Base-by-base conservation (phyloP, 192 early-diverging fungal genomes). In the Lobosporangium transversale region DNA sequence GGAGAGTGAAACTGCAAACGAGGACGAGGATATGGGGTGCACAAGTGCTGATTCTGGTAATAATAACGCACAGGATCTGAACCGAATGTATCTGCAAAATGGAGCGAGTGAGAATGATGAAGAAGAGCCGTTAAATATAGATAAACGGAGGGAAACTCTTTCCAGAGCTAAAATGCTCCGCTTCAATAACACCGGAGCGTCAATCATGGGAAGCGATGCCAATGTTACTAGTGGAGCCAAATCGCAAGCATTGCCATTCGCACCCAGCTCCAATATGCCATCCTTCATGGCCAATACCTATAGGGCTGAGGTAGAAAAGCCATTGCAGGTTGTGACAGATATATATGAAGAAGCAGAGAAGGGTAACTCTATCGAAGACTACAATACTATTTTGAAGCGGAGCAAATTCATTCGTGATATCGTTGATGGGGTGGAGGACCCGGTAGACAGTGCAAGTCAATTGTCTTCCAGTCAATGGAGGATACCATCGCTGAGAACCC, bases 341-440 rank as follows among this genome's bases (percentile, higher is more conserved):
- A 21, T 4, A 47, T 5, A 47, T 47, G 15, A 47, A 26, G 24
- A 14, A 3, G 23, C 23, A 26, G 32, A 20, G 32, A 15, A 47
- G 27, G 49, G 4, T 18, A 31, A 52, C 17, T 33, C 48, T 14
- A 43, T 75, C 10, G 73, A 67, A 14, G 73, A 76, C n/a, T 66
- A 62, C 48, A 62, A 53, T 44, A 58, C 66, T 2, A 30, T 45
- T 26, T n/a, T 76, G 52, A 50, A 57, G 7, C 57, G 73, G 20
- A 66, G 48, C 29, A 76, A 57, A 36, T 29, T 66, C 11, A 76
- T 76, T 26, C 64, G 65, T 1, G 52, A 52, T 12, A 76, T 76
- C 44, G n/a, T 76, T 33, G 73, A 76, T 42, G 73, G 64, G 2
- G 58, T 62, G 2, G 63, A 53, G 0, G 63, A 55, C 20, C 31